These are phyloP conservation scores for Cladosporium oxysporum DNA, from an alignment of 2,329 filamentous ascomycete species.

Conservation along the genomic window DNA sequence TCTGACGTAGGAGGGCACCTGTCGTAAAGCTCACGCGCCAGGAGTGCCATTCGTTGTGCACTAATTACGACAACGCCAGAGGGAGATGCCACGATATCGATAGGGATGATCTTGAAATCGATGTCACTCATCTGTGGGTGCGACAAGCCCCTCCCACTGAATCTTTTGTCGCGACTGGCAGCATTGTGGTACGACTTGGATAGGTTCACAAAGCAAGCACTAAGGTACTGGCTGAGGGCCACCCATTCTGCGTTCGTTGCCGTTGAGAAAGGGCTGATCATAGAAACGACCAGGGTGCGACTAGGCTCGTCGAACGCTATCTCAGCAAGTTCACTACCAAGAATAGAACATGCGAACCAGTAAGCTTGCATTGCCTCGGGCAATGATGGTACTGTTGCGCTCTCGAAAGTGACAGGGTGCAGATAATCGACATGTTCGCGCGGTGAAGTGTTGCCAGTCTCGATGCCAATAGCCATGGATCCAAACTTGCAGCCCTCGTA, in stretches of 20 bases:
- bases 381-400: neutral
- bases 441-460: neutral
- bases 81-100: conserved; percentile 66
- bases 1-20: conserved; percentile 58
- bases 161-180: neutral
- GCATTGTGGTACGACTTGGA: conserved; percentile 11
- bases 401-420: neutral
- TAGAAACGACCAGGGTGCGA: conserved; percentile 67
- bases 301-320: conserved; percentile 42
- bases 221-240: conserved; percentile 20
- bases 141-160: neutral
- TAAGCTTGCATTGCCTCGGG: conserved; percentile 8
- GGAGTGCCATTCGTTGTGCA: conserved; percentile 58
- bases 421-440: neutral
- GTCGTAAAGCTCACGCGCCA: conserved; percentile 77
- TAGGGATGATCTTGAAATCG: conserved; percentile 75
- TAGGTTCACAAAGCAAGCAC: conserved; percentile 13
- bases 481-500: conserved; percentile 77
- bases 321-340: conserved; percentile 24
- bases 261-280: conserved; percentile 64
- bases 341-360: neutral
- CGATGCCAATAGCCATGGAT: neutral
- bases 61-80: conserved; percentile 64
- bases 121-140: conserved; percentile 51
- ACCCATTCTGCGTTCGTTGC: neutral